These are phyloP conservation scores for Physcomitrium patens DNA, from an alignment of 225 moss, liverwort and hornwort genomes.

Conservation along the genomic window DNA sequence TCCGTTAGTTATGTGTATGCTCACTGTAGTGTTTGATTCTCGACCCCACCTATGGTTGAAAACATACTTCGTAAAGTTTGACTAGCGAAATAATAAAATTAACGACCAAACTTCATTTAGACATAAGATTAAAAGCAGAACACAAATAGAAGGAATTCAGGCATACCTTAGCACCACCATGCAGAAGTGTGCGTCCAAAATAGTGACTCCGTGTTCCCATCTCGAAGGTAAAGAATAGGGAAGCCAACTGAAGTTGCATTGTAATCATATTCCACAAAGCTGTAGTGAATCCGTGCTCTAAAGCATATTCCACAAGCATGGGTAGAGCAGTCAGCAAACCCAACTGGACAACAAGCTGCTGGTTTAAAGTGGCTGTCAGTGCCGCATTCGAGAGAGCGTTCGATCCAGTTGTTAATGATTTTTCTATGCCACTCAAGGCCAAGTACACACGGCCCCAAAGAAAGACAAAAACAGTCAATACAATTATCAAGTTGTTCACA, in stretches of 20 bases:
- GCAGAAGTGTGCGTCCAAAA: slow-evolving; percentile 92
- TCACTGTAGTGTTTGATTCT: neutral
- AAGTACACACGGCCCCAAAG: slow-evolving; percentile 97
- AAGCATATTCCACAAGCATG: slow-evolving; percentile 94
- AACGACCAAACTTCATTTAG: neutral
- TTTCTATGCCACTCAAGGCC: slow-evolving; percentile 90
- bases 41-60: neutral
- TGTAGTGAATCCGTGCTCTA: slow-evolving; percentile 82
- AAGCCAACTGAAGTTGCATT: slow-evolving; percentile 96
- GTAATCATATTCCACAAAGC: slow-evolving; percentile 87
- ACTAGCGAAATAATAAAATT: neutral
- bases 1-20: neutral
- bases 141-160: slow-evolving; percentile 6
- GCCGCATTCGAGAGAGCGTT: slow-evolving; percentile 61
- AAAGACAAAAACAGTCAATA: slow-evolving; percentile 87
- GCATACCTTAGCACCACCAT: slow-evolving; percentile 92
- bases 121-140: neutral
- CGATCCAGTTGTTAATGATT: slow-evolving; percentile 57
- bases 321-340: slow-evolving; percentile 92
- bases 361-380: slow-evolving; percentile 83
- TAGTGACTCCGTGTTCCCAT: slow-evolving; percentile 95
- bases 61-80: neutral
- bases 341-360: slow-evolving; percentile 94
- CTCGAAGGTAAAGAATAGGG: slow-evolving; percentile 94
- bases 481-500: slow-evolving; percentile 87